Conservation (phyloP, 2,329 filamentous ascomycete species). For the Penicillium sp. region DNA sequence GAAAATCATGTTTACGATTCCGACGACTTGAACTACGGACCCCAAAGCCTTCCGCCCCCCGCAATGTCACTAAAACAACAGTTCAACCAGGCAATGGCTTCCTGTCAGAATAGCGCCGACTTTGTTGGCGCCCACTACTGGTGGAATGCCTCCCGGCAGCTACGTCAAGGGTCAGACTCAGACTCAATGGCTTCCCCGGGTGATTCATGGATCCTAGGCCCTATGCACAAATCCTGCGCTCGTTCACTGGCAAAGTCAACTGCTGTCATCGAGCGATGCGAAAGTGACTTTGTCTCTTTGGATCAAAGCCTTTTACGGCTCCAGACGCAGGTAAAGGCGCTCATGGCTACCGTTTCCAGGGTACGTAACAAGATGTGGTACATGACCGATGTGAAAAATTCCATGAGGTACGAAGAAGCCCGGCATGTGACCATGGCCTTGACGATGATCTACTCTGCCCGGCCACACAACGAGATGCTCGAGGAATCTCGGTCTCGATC, state of each 20-base stretch:
- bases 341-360: constrained; percentile 71
- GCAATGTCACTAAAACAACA: constrained; percentile 35
- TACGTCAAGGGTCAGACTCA: constrained; percentile 66
- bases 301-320: constrained; percentile 80
- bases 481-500: constrained; percentile 42
- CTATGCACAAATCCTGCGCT: constrained; percentile 63
- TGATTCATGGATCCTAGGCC: constrained; percentile 71
- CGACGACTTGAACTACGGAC: constrained; percentile 20
- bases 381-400: constrained; percentile 88
- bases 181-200: constrained; percentile 52
- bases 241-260: constrained; percentile 36
- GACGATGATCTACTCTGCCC: constrained; percentile 71
- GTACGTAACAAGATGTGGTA: constrained; percentile 99
- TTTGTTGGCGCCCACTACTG: constrained; percentile 83
- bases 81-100: constrained; percentile 69
- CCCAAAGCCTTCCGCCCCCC: constrained; percentile 4
- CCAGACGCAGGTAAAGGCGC: constrained; percentile 70
- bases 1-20: constrained; percentile 78
- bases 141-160: constrained; percentile 77
- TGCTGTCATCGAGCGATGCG: constrained; percentile 38
- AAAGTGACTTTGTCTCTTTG: constrained; percentile 68
- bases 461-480: constrained; percentile 24
- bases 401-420: constrained; percentile 82
- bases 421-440: constrained; percentile 83
- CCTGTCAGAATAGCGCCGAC: constrained; percentile 76